Evolutionary conservation across 345 rosid species (phyloP).

Genomic region (Gossypium stocksii): DNA sequence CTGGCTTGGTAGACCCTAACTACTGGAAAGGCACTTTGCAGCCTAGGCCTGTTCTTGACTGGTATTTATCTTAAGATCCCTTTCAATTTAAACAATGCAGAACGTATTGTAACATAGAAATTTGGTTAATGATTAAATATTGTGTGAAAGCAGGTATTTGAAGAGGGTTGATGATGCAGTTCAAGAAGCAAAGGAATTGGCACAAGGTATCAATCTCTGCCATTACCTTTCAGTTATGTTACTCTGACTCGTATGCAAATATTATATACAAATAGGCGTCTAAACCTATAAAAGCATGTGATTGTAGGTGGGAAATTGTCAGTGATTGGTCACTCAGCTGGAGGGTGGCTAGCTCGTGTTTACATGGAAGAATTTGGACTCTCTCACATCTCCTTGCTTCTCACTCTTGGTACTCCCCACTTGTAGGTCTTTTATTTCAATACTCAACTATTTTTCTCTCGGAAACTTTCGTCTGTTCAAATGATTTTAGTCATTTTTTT

Average conservation of each 20-base stretch:
- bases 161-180: constrained; percentile 72
- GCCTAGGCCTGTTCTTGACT: constrained; percentile 94
- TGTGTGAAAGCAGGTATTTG: constrained; percentile 50
- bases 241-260: background rate
- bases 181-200: constrained; percentile 58
- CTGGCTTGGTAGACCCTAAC: constrained; percentile 73
- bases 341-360: constrained; percentile 97
- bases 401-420: constrained; percentile 98
- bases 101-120: background rate
- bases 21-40: constrained; percentile 90
- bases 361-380: constrained; percentile 78
- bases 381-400: constrained; percentile 56
- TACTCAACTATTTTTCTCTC: background rate
- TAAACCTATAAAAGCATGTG: constrained; percentile 13
- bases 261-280: background rate
- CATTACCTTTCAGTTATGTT: background rate
- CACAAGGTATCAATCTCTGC: constrained; percentile 41
- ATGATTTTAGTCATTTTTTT: background rate
- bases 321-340: constrained; percentile 92
- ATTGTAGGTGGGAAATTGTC: constrained; percentile 55
- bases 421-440: constrained; percentile 50
- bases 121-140: background rate
- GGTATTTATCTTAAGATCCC: constrained; percentile 30
- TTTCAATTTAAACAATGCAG: background rate
- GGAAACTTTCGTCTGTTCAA: background rate